Conservation (phyloP, 495 filamentous ascomycete genomes). For the Neurospora tetrasperma region DNA sequence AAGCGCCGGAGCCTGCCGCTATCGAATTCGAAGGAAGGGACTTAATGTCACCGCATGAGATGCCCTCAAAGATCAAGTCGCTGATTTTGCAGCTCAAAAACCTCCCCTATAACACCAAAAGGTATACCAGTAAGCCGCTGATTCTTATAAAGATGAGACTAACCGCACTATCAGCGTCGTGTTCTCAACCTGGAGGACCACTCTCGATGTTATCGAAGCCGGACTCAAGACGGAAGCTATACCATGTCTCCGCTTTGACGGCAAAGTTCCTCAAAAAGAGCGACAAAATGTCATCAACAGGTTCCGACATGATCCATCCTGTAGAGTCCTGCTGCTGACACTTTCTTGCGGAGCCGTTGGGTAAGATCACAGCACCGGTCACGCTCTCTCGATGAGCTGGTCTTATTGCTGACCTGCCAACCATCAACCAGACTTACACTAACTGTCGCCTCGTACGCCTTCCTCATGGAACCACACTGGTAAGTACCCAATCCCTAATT, state of each 20-base stretch:
- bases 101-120: slow-evolving; percentile 14
- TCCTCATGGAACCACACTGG: slow-evolving; percentile 34
- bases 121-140: slow-evolving; percentile 6
- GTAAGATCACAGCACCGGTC: slow-evolving; percentile 9
- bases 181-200: slow-evolving; percentile 36
- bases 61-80: slow-evolving; percentile 20
- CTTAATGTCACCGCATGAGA: background rate
- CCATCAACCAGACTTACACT: slow-evolving; percentile 21
- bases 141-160: background rate
- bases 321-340: slow-evolving; percentile 28
- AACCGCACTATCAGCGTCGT: slow-evolving; percentile 22
- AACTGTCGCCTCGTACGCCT: slow-evolving; percentile 29
- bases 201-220: slow-evolving; percentile 30
- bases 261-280: slow-evolving; percentile 27
- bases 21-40: slow-evolving; percentile 2
- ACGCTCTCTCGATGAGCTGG: background rate
- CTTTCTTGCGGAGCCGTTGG: slow-evolving; percentile 35
- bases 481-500: background rate
- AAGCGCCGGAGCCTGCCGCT: background rate
- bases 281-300: slow-evolving; percentile 23
- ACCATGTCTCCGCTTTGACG: slow-evolving; percentile 30
- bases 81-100: slow-evolving; percentile 13
- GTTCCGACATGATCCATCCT: slow-evolving; percentile 21
- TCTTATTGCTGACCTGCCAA: background rate
- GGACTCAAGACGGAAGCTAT: slow-evolving; percentile 25